phyloP scores from a whole-genome alignment of 1,139 yeast species.

The Geotrichum reessii region DNA sequence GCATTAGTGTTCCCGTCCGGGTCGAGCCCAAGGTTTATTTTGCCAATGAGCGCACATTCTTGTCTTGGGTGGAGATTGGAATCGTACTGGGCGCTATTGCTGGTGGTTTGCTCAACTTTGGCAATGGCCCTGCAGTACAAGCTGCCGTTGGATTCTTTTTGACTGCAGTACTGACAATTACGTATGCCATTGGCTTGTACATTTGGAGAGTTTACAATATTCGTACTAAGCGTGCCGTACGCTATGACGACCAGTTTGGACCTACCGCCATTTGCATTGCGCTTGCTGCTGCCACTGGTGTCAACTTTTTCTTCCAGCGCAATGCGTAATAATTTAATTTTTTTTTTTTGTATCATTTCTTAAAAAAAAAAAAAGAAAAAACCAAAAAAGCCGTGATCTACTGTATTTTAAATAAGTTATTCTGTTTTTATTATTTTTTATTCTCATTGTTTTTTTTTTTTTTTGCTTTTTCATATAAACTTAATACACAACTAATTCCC shows the following conservation, averaged over 20 bases:
- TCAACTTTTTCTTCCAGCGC: constrained; percentile 53
- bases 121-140: constrained; percentile 67
- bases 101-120: constrained; percentile 87
- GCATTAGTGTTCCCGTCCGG: constrained; percentile 93
- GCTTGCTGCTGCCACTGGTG: constrained; percentile 64
- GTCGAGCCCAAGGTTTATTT: constrained; percentile 98
- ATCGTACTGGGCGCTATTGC: constrained; percentile 92
- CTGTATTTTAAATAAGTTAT: neutral
- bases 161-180: constrained; percentile 66
- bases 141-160: constrained; percentile 88
- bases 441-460: neutral
- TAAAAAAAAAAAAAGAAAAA: no score
- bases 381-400: no score
- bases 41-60: constrained; percentile 96
- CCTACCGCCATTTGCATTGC: constrained; percentile 78
- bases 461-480: neutral
- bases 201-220: constrained; percentile 79
- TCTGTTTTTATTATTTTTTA: neutral
- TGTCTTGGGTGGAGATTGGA: constrained; percentile 95
- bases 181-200: constrained; percentile 70
- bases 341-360: neutral
- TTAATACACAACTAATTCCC: neutral
- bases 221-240: constrained; percentile 72
- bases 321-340: neutral
- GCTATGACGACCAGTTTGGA: constrained; percentile 84